Base-by-base conservation (phyloP, 345 rosid genomes). In the Lumnitzera littorea region DNA sequence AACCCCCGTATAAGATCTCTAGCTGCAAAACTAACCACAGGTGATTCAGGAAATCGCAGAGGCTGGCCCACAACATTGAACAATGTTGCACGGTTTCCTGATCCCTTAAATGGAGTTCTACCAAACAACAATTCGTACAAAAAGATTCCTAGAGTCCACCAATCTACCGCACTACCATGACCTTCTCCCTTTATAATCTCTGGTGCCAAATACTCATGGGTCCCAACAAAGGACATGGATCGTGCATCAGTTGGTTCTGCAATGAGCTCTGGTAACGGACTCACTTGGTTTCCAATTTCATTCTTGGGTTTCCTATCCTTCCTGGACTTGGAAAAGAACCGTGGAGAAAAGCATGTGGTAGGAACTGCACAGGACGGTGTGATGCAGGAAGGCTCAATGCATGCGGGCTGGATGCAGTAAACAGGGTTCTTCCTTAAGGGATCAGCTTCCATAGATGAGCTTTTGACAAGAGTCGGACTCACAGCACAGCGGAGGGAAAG, bases 131-230 rank as follows among this genome's bases (percentile, higher is more conserved):
- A 85, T 65, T 91, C 97, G 53, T 82, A 88, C 12, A 91, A 74
- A 70, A 91, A 88, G 60, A 88, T 91, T 62, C 97, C 96, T 67
- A 76, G 86, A 62, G 96, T 91, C 97, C 97, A 91, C 97, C 97
- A 91, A 67, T 91, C 97, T 12, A 91, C 97, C 2, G 97, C 97
- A 72, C 94, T 88, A 62, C 97, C 97, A 73, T 91, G 96, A 59
- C 97, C 97, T 80, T 87, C 97, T 3, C 97, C 97, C 70, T 87
- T 85, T 24, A 90, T 89, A 46, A 90, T 90, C 82, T 90, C 97
- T 0, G 90, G 95, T 23, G 97, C 97, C 67, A 90, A 80, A 72
- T 90, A 87, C 69, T 90, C 92, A 2, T 88, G 97, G 52, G 96
- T 91, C 64, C 97, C 97, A 16, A 88, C 96, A 70, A 91, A 91